Evolutionary conservation across 345 rosid species (phyloP).

Genomic region (Sonneratia caseolaris): DNA sequence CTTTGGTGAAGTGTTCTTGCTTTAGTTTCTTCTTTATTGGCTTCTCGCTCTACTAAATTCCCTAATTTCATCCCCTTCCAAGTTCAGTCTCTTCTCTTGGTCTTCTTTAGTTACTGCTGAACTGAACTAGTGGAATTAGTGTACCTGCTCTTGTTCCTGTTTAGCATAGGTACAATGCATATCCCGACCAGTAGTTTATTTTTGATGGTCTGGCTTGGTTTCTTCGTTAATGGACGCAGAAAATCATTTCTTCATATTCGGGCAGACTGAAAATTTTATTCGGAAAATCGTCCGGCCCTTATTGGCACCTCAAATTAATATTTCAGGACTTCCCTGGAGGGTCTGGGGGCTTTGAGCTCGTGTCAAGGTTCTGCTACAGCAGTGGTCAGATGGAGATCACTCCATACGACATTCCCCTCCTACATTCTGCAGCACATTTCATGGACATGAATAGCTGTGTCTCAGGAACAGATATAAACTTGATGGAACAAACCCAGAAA

Average conservation of each 20-base stretch:
- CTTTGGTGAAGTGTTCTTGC: conserved; percentile 2
- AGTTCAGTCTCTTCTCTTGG: background rate
- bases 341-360: conserved; percentile 57
- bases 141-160: background rate
- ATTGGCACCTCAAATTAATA: conserved; percentile 50
- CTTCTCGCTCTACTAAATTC: background rate
- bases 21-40: conserved; percentile 10
- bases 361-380: conserved; percentile 73
- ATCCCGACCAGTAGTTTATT: background rate
- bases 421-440: conserved; percentile 62
- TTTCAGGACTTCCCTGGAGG: conserved; percentile 91
- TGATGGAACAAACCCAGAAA: conserved; percentile 51
- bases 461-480: conserved; percentile 22
- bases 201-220: conserved; percentile 5
- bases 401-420: conserved; percentile 43
- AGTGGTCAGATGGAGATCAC: conserved; percentile 37
- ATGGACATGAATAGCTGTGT: conserved; percentile 52
- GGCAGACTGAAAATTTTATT: conserved; percentile 53
- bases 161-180: background rate
- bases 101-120: background rate
- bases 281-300: conserved; percentile 37
- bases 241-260: conserved; percentile 49
- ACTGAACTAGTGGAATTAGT: background rate
- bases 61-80: background rate
- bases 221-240: conserved; percentile 31